Evolutionary conservation across 352 stramenopile genomes (phyloP).

Genomic region (Phytophthora vignae): DNA sequence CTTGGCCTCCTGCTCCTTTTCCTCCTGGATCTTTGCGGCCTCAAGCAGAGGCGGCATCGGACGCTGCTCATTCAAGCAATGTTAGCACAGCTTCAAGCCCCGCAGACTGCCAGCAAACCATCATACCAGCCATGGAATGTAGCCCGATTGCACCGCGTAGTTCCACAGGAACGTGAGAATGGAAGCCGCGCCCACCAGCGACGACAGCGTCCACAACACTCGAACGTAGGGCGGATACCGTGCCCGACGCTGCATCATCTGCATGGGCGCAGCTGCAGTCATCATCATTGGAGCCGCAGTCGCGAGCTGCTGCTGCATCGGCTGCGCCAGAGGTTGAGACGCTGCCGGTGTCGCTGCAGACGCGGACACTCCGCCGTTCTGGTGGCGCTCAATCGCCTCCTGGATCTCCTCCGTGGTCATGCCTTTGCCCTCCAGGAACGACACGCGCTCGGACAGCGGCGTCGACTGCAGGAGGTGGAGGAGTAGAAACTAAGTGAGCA

Average conservation of each 20-base stretch:
- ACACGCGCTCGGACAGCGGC: conserved; percentile 78
- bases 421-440: conserved; percentile 83
- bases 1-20: conserved; percentile 58
- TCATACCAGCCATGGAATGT: conserved; percentile 73
- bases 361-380: conserved; percentile 36
- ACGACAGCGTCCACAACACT: conserved; percentile 76
- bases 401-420: conserved; percentile 87
- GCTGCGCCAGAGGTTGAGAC: conserved; percentile 1
- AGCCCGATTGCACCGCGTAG: conserved; percentile 73
- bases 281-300: conserved; percentile 53
- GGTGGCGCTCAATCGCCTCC: conserved; percentile 72
- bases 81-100: not conserved
- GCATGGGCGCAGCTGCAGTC: conserved; percentile 52
- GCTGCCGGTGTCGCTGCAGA: not conserved
- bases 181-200: conserved; percentile 71
- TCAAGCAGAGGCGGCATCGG: conserved; percentile 51
- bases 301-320: conserved; percentile 11
- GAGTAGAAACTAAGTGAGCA: not conserved
- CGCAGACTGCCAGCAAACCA: not conserved
- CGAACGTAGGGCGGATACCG: conserved; percentile 67
- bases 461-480: conserved; percentile 39
- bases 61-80: conserved; percentile 22
- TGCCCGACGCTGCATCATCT: conserved; percentile 48
- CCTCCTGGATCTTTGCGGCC: conserved; percentile 52
- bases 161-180: conserved; percentile 82